Evolutionary conservation across 345 rosid genomes (phyloP).

Genomic region (Gossypium turneri): DNA sequence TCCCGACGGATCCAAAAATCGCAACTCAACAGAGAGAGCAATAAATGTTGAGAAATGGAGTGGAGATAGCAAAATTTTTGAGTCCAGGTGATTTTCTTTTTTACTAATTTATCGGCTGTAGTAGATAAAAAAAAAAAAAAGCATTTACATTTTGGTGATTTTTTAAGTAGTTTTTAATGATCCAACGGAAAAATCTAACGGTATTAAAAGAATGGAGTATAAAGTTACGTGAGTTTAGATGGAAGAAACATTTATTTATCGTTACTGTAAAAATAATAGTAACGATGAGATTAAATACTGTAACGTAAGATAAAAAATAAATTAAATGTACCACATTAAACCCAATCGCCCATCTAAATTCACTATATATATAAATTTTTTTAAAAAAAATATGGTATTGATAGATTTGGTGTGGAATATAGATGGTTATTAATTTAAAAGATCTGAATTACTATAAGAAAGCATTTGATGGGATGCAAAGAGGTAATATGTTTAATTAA

Average conservation of each 20-base stretch:
- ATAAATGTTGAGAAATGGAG: background rate
- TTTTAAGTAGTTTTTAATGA: background rate
- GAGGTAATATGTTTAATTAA: too few relatives aligned
- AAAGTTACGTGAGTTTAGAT: too few relatives aligned
- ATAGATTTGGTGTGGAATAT: background rate
- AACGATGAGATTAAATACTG: fast-evolving
- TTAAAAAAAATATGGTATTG: background rate
- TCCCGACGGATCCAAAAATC: background rate
- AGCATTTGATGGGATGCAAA: too few relatives aligned
- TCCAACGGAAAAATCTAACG: background rate
- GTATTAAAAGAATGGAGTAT: background rate
- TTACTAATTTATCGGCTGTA: constrained; percentile 13
- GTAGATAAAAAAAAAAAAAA: background rate
- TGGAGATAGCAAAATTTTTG: constrained; percentile 23
- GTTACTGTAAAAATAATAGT: too few relatives aligned
- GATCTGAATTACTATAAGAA: too few relatives aligned
- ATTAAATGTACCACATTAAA: too few relatives aligned
- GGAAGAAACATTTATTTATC: fast-evolving
- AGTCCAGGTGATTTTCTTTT: background rate
- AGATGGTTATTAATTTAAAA: too few relatives aligned
- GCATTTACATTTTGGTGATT: background rate
- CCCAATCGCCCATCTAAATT: fast-evolving
- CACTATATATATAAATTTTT: too few relatives aligned
- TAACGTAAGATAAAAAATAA: too few relatives aligned
- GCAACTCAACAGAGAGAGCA: background rate